These are phyloP conservation scores for Sporobolomyces phaffii DNA, from an alignment of 768 basidiomycete genomes.

Conservation along the genomic window DNA sequence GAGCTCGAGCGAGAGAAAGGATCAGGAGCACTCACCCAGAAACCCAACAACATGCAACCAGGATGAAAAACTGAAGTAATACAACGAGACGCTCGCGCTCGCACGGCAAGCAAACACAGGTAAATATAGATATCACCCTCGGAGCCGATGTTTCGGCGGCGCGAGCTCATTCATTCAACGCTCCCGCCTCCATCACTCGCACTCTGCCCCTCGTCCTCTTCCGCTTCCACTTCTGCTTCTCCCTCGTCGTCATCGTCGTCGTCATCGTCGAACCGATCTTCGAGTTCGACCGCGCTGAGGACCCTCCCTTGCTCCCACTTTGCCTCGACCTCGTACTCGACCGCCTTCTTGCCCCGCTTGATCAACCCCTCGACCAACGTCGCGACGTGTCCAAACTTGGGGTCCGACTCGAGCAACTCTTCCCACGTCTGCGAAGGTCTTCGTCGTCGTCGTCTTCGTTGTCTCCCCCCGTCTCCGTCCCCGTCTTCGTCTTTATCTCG, in stretches of 20 bases:
- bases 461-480: slow-evolving; percentile 47
- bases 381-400: slow-evolving; percentile 60
- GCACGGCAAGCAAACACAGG: no score
- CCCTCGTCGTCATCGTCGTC: no score
- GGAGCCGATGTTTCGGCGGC: background rate
- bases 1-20: no score
- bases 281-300: slow-evolving; percentile 65
- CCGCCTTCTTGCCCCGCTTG: slow-evolving; percentile 48
- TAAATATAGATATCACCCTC: no score
- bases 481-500: slow-evolving; percentile 46
- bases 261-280: slow-evolving; percentile 53
- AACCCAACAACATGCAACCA: background rate
- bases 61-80: background rate
- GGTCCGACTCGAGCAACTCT: slow-evolving; percentile 43
- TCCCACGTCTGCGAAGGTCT: slow-evolving; percentile 52
- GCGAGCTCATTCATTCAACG: background rate
- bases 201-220: slow-evolving; percentile 19
- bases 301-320: slow-evolving; percentile 53
- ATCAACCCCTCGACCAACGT: slow-evolving; percentile 61
- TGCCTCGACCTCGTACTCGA: slow-evolving; percentile 44
- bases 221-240: slow-evolving; percentile 44
- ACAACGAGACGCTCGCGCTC: no score
- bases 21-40: no score
- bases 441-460: slow-evolving; percentile 49
- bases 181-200: slow-evolving; percentile 1